phyloP scores from a whole-genome alignment of 129 eudicot genomes.

The Dittrichia graveolens region DNA sequence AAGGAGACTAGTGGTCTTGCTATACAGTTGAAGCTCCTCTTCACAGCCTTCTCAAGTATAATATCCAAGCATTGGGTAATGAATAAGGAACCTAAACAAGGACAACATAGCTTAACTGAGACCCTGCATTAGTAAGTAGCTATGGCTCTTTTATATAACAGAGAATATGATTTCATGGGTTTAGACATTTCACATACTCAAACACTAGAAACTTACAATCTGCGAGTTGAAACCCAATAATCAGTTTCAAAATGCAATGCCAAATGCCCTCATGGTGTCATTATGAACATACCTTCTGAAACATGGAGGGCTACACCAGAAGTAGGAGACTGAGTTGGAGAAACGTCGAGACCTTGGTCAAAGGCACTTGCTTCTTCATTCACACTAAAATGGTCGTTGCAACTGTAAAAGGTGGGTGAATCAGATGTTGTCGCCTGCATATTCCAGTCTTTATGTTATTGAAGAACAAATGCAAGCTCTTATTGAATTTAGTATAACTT shows the following conservation, averaged over 20 bases:
- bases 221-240: too few species aligned
- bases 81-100: conserved; percentile 42
- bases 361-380: not conserved
- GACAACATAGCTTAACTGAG: not conserved
- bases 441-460: not conserved
- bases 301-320: conserved; percentile 32
- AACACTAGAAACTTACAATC: too few species aligned
- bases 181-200: too few species aligned
- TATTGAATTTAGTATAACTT: not conserved
- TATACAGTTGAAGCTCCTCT: conserved; percentile 48
- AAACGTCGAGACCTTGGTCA: conserved; percentile 29
- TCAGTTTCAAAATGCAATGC: too few species aligned
- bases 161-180: too few species aligned
- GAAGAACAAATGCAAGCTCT: not conserved
- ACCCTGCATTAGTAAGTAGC: not conserved
- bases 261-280: not conserved
- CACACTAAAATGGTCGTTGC: conserved; percentile 58
- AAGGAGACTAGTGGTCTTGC: conserved; percentile 47
- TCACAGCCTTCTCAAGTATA: conserved; percentile 59
- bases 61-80: conserved; percentile 40
- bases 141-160: too few species aligned
- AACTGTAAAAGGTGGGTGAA: conserved; percentile 56
- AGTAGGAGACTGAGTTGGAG: conserved; percentile 30
- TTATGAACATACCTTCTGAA: conserved; percentile 49
- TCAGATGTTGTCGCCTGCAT: conserved; percentile 62